Conservation (phyloP, 805 yeast species). For the Sugiyamaella americana region DNA sequence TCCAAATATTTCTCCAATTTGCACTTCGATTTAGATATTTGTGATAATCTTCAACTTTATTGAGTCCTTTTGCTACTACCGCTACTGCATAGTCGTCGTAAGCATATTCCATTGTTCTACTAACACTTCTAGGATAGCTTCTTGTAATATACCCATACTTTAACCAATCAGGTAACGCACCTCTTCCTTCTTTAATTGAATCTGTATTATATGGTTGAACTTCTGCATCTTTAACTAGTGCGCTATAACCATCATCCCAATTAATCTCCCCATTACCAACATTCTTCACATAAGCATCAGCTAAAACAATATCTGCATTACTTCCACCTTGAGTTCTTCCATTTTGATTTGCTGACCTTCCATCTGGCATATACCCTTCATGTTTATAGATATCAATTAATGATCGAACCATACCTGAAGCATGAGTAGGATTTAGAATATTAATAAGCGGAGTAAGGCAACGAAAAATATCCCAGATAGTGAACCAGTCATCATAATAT, state of each 20-base stretch:
- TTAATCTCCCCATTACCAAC: slow-evolving; percentile 22
- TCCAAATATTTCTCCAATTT: slow-evolving; percentile 37
- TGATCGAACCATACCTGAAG: slow-evolving; percentile 29
- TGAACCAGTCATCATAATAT: slow-evolving; percentile 36
- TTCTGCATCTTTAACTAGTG: slow-evolving; percentile 36
- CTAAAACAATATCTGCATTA: slow-evolving; percentile 35
- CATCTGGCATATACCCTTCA: slow-evolving; percentile 37
- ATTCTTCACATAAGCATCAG: slow-evolving; percentile 34
- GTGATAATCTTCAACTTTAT: slow-evolving; percentile 21
- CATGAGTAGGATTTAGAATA: slow-evolving; percentile 28
- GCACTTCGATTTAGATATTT: slow-evolving; percentile 33
- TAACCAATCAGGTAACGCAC: slow-evolving; percentile 35
- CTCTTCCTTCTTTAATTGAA: slow-evolving; percentile 30
- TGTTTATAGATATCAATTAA: slow-evolving; percentile 30
- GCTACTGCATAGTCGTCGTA: slow-evolving; percentile 35
- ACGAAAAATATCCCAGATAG: slow-evolving; percentile 39
- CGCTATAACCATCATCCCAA: slow-evolving; percentile 32
- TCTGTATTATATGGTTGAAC: slow-evolving; percentile 32
- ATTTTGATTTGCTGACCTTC: slow-evolving; percentile 34
- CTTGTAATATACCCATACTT: slow-evolving; percentile 32
- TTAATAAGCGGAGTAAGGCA: slow-evolving; percentile 32
- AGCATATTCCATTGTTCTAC: slow-evolving; percentile 36
- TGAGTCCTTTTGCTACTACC: slow-evolving; percentile 33
- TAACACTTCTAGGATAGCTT: slow-evolving; percentile 31
- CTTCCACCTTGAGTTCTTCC: slow-evolving; percentile 38